A percentile compares a stretch with the other conserved stretches of the same genome.
These are phyloP conservation scores for Penicillium diatomitis DNA, from an alignment of 495 filamentous ascomycete genomes.

Conservation along the genomic window DNA sequence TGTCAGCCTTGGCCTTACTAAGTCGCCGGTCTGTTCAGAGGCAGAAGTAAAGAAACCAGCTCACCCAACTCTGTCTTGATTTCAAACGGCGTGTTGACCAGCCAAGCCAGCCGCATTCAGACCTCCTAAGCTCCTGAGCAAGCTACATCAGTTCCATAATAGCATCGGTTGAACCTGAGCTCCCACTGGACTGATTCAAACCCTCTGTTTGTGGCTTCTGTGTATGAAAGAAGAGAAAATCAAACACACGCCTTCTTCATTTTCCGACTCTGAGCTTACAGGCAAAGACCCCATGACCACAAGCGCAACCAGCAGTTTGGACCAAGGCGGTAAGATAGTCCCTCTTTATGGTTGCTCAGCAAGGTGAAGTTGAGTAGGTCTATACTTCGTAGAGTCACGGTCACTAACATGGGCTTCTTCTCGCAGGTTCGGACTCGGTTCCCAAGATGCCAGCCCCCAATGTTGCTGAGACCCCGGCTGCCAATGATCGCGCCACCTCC, in stretches of 20 bases:
- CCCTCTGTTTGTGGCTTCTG: constrained; percentile 15
- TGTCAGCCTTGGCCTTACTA: constrained; percentile 8
- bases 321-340: constrained; percentile 12
- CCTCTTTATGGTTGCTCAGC: not conserved
- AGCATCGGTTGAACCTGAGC: constrained; percentile 3
- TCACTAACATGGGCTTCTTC: constrained; percentile 8
- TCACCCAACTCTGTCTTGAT: constrained; percentile 13
- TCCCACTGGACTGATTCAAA: not conserved
- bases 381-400: not conserved
- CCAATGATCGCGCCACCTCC: constrained; percentile 17
- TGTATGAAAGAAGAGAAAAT: constrained; percentile 30
- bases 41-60: constrained; percentile 11
- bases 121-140: constrained; percentile 4
- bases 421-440: constrained; percentile 23
- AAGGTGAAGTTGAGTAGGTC: too few species aligned
- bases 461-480: constrained; percentile 18
- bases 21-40: constrained; percentile 11
- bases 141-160: not conserved
- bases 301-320: constrained; percentile 22
- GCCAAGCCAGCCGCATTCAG: constrained; percentile 9
- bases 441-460: constrained; percentile 19
- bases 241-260: constrained; percentile 25
- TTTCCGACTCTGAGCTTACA: constrained; percentile 22
- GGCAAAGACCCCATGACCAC: constrained; percentile 34
- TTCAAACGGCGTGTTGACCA: constrained; percentile 33